Percentiles rank a stretch among this genome's conserved stretches.
Evolutionary conservation across 2,329 filamentous ascomycete species (phyloP).

Genomic region (Beauveria varroae): DNA sequence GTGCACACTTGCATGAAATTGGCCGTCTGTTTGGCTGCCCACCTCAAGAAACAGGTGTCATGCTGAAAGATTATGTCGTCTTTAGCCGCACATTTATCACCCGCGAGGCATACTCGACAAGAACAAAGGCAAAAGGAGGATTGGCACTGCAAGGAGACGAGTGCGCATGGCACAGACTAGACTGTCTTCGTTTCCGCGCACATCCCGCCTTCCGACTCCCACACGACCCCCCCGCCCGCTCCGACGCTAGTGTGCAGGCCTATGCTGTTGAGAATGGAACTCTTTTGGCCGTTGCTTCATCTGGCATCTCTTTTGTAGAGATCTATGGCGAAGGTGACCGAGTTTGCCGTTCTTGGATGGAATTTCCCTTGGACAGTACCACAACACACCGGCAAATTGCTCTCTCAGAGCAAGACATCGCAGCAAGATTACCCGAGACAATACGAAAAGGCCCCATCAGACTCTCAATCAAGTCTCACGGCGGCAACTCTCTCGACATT

Average conservation of each 20-base stretch:
- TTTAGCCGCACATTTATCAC: constrained; percentile 77
- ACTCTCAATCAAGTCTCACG: constrained; percentile 68
- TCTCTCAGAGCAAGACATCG: constrained; percentile 68
- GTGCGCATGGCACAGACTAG: constrained; percentile 85
- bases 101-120: constrained; percentile 77
- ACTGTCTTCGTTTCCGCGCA: constrained; percentile 78
- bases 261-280: constrained; percentile 76
- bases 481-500: constrained; percentile 65
- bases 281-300: constrained; percentile 68
- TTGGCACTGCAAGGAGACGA: constrained; percentile 71
- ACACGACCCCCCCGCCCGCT: constrained; percentile 55
- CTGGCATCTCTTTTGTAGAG: constrained; percentile 80
- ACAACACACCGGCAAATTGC: constrained; percentile 63
- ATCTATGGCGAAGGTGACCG: constrained; percentile 75
- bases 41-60: constrained; percentile 84
- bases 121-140: constrained; percentile 76
- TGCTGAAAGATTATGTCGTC: constrained; percentile 80
- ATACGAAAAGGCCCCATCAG: constrained; percentile 65
- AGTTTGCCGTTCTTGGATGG: constrained; percentile 72
- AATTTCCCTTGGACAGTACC: constrained; percentile 60
- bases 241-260: constrained; percentile 73
- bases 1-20: constrained; percentile 84
- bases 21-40: constrained; percentile 87
- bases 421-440: constrained; percentile 61
- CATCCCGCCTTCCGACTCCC: constrained; percentile 87